Base-by-base conservation (phyloP, 257 asterid species). In the Salvia hispanica region DNA sequence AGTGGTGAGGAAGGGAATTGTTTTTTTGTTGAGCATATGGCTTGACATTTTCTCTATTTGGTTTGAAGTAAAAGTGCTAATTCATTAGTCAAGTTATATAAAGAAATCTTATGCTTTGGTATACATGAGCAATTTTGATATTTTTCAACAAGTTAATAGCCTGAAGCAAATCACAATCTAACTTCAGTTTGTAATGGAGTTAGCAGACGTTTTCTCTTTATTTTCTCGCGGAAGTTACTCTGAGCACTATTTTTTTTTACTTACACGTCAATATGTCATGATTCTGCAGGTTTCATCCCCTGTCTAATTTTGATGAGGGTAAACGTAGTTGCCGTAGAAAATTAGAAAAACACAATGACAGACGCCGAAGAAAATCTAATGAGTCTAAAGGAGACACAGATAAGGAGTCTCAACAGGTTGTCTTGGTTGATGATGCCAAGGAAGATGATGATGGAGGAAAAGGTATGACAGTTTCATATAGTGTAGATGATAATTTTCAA, bases 311-410 rank as follows among this genome's bases (percentile, higher is more conserved):
- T 80, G 96, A 91, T 34, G 96, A 91, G 83, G 96, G 96, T 70
- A 91, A 88, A 60, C 87, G 97, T 39, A 91, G 97, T 79, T 91
- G 97, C 72, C 78, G 97, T 58, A 85, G 91, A 82, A 91, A 91
- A 71, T 78, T 91, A 83, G 91, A 88, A 73, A 88, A 84, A n/a
- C 97, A 91, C 78, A 91, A 91, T 66, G 79, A 83, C 72, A 83
- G 96, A 55, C 93, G 96, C 18, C 71, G 96, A 79, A 86, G 92
- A 76, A 91, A 91, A 79, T 80, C 87, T 52, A 77, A 77, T 43
- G 91, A 78, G 57, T 56, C 88, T 66, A 86, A 82, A 78, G 86
- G 66, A 12, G 79, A 70, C 55, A 50, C 54, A 43, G 90, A 77
- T 44, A 80, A 71, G 76, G 91, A 85, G 58, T 46, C 83, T 65